These are phyloP conservation scores for Scedosporium aurantiacum DNA, from an alignment of 2,329 filamentous ascomycete genomes.

Conservation along the genomic window DNA sequence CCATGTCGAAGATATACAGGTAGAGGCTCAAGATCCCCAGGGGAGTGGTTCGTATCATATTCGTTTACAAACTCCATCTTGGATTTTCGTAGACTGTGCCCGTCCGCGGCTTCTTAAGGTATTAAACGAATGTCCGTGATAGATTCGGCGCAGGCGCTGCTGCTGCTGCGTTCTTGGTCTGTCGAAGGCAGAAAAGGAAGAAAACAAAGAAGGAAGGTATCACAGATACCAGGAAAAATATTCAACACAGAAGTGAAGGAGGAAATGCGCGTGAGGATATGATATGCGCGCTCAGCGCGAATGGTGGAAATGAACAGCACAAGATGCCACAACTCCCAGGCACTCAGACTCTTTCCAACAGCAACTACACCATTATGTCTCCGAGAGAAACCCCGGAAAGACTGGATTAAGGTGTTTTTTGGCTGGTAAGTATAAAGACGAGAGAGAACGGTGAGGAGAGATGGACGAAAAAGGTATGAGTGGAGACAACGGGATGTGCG, in stretches of 20 bases:
- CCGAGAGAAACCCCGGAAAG: neutral
- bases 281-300: neutral
- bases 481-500: neutral
- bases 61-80: conserved; percentile 5
- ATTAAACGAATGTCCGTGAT: neutral
- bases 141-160: neutral
- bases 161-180: neutral
- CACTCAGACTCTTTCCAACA: neutral
- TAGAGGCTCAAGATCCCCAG: conserved; percentile 21
- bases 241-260: neutral
- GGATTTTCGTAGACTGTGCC: neutral
- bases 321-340: neutral
- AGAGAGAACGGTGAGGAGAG: neutral
- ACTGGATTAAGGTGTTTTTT: neutral
- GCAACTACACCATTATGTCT: neutral
- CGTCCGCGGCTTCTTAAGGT: neutral
- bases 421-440: neutral
- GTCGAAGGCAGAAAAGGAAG: neutral
- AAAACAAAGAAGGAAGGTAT: neutral
- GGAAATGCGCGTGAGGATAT: neutral
- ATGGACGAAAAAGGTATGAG: neutral
- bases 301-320: neutral
- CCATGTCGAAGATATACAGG: conserved; percentile 22
- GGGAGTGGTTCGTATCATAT: conserved; percentile 17
- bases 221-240: neutral